A percentile compares a stretch with the other conserved stretches of the same genome.
These are phyloP conservation scores for Puccinia sorghi DNA, from an alignment of 1,284 basidiomycete genomes.

Conservation along the genomic window DNA sequence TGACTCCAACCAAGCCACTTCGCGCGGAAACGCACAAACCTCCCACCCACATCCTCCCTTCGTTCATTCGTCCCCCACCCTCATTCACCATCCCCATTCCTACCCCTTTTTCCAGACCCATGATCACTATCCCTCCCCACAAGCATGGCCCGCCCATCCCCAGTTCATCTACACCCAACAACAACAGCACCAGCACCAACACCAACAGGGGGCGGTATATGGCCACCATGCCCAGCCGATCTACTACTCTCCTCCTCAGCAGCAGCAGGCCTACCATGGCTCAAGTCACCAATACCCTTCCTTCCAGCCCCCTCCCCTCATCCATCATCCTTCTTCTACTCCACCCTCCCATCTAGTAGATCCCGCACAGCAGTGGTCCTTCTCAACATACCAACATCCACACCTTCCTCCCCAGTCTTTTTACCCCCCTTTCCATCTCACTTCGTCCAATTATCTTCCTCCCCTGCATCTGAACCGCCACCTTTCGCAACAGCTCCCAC, in stretches of 20 bases:
- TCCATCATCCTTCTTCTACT: not conserved
- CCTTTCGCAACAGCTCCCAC: not conserved
- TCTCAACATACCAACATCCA: not conserved
- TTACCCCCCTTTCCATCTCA: not conserved
- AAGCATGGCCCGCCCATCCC: conserved; percentile 1
- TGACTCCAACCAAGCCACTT: conserved; percentile 6
- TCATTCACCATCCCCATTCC: not conserved
- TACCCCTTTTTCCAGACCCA: not conserved
- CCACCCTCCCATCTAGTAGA: not conserved
- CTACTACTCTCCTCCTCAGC: conserved; percentile 2
- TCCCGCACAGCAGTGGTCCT: not conserved
- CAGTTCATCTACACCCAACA: conserved; percentile 4
- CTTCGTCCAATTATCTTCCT: not conserved
- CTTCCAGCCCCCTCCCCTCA: not conserved
- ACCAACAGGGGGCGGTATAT: not conserved
- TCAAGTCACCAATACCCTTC: not conserved
- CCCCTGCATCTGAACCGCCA: not conserved
- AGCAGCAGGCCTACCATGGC: not conserved
- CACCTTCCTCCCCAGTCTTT: not conserved
- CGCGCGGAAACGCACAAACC: not conserved
- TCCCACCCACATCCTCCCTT: not conserved
- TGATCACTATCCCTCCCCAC: not conserved
- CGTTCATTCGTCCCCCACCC: not conserved
- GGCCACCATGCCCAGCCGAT: not conserved
- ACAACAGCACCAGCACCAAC: not conserved